Evolutionary conservation across 2,329 filamentous ascomycete species (phyloP).

Genomic region (Claviceps maximensis): DNA sequence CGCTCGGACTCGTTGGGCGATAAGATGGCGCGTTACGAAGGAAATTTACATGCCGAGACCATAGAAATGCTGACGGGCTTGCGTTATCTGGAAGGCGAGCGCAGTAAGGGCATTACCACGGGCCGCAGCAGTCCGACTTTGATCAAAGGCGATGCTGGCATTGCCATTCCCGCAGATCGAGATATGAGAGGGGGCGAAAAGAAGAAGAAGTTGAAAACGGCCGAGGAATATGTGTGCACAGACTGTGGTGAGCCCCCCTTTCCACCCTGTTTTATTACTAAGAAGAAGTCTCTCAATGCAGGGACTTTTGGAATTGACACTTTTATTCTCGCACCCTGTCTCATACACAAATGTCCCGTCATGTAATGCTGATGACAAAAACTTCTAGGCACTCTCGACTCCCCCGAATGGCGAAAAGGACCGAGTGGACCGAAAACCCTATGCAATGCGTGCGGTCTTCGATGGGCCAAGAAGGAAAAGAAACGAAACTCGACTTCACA

Average conservation of each 20-base stretch:
- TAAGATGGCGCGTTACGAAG: slow-evolving; percentile 74
- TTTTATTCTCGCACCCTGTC: background rate
- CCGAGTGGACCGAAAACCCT: slow-evolving; percentile 86
- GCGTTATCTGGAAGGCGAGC: slow-evolving; percentile 76
- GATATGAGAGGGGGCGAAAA: slow-evolving; percentile 61
- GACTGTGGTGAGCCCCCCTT: slow-evolving; percentile 57
- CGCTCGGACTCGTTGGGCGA: slow-evolving; percentile 66
- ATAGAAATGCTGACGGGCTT: slow-evolving; percentile 91
- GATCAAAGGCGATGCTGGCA: slow-evolving; percentile 75
- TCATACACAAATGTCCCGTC: background rate
- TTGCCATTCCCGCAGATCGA: slow-evolving; percentile 69
- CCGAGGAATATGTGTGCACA: slow-evolving; percentile 86
- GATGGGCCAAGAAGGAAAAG: slow-evolving; percentile 73
- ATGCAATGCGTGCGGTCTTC: slow-evolving; percentile 82
- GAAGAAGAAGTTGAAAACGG: slow-evolving; percentile 75
- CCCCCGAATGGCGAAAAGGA: slow-evolving; percentile 91
- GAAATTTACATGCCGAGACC: slow-evolving; percentile 62
- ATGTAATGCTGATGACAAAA: background rate
- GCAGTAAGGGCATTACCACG: slow-evolving; percentile 76
- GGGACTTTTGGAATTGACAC: no score
- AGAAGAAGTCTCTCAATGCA: no score
- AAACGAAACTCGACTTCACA: slow-evolving; percentile 31
- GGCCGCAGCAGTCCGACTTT: slow-evolving; percentile 69
- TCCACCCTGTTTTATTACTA: background rate
- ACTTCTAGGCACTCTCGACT: slow-evolving; percentile 70